Evolutionary conservation across 306 rosid genomes (phyloP).

Genomic region (Acacia crassicarpa): DNA sequence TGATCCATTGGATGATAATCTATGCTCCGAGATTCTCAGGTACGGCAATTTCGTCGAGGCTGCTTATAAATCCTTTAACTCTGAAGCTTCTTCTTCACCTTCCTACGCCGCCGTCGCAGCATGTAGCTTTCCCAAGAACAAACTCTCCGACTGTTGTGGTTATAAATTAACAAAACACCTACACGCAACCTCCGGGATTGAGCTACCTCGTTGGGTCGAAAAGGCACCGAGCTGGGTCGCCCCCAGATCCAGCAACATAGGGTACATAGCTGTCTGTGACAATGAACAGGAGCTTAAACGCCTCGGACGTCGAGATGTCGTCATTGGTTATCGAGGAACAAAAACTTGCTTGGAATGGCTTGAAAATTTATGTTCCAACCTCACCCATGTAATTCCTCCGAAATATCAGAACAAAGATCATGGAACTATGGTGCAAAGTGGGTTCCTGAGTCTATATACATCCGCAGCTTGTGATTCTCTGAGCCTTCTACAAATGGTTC

Average conservation of each 20-base stretch:
- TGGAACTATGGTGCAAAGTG: conserved; percentile 75
- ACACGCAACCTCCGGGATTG: conserved; percentile 69
- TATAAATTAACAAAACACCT: conserved; percentile 67
- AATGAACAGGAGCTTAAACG: conserved; percentile 62
- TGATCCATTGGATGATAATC: conserved; percentile 71
- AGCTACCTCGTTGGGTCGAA: conserved; percentile 58
- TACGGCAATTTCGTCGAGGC: conserved; percentile 80
- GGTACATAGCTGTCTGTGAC: conserved; percentile 76
- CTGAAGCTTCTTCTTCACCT: conserved; percentile 54
- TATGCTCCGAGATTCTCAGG: conserved; percentile 79
- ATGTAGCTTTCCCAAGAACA: too few species aligned
- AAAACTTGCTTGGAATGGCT: conserved; percentile 88
- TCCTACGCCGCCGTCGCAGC: too few species aligned
- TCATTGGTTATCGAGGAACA: conserved; percentile 73
- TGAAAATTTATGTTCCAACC: conserved; percentile 73
- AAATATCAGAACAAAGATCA: neutral
- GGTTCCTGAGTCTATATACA: conserved; percentile 78
- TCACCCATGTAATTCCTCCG: conserved; percentile 35
- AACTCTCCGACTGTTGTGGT: conserved; percentile 24
- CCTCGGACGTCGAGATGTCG: conserved; percentile 78
- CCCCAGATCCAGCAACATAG: conserved; percentile 66
- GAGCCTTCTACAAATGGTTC: conserved; percentile 66
- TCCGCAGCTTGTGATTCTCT: conserved; percentile 18
- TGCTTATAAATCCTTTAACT: conserved; percentile 65
- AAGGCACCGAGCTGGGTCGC: conserved; percentile 42